Evolutionary conservation across 176 grass and related monocot species (phyloP).

Genomic region (Poa annua): DNA sequence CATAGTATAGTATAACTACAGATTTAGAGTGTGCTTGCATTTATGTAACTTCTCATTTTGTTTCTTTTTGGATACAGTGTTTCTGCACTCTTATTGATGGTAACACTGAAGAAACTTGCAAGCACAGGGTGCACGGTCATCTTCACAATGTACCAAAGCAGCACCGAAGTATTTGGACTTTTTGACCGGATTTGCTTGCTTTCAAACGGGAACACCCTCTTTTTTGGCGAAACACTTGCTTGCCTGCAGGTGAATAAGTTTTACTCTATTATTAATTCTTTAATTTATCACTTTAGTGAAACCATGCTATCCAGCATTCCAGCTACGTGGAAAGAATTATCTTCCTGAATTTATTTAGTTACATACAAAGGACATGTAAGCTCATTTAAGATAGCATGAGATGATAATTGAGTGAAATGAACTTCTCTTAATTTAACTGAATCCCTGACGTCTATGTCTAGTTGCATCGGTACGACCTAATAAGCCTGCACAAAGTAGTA

Average conservation of each 20-base stretch:
- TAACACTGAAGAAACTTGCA: conserved; percentile 95
- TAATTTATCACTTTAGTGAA: conserved; percentile 6
- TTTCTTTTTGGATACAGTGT: conserved; percentile 64
- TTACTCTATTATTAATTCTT: not conserved
- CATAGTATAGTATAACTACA: not conserved
- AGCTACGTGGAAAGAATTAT: not conserved
- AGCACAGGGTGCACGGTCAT: conserved; percentile 97
- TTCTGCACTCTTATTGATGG: conserved; percentile 94
- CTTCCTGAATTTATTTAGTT: not conserved
- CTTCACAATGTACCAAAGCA: conserved; percentile 99
- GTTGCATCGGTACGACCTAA: conserved; percentile 16
- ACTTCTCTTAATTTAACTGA: not conserved
- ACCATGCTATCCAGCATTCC: not conserved
- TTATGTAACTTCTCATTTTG: not conserved
- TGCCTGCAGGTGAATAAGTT: conserved; percentile 82
- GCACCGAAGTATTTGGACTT: conserved; percentile 97
- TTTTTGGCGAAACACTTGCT: conserved; percentile 93
- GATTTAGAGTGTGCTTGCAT: not conserved
- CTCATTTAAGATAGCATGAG: not conserved
- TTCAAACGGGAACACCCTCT: conserved; percentile 95
- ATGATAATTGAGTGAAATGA: not conserved
- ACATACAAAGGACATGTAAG: not conserved
- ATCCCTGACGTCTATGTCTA: not conserved
- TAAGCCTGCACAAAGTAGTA: not conserved
- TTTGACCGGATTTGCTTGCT: conserved; percentile 97